Evolutionary conservation across 2,329 filamentous ascomycete species (phyloP), one percentile per base, ranked within the genome.

Genomic region (Alternaria brassicicola): DNA sequence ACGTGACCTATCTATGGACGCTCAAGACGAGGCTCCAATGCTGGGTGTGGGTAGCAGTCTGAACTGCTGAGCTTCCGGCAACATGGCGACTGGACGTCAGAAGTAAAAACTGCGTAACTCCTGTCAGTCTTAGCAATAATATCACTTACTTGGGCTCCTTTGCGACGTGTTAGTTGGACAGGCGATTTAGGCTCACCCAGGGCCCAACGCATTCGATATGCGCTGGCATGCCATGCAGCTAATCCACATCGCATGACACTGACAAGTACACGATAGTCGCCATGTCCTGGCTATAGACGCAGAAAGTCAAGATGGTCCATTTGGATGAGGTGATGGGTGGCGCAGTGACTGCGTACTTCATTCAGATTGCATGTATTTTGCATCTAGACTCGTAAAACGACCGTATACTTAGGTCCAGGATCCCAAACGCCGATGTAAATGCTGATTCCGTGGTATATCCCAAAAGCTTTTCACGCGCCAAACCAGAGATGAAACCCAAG

Each of bases 341-440:
- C 36, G 41, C 26, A 54, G 53, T n/a, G 25, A 9, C 33, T 42
- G 42, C 50, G 39, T 51, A 9, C 21, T 52, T 23, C 42, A 52
- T 65, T 52, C 52, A 59, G 60, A 53, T 57, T 55, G 26, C 52
- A 21, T 53, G 50, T 30, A 19, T 49, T 52, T 47, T 35, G 60
- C 63, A 63, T 60, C 58, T 63, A 58, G 52, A 41, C 61, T 62
- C 61, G 57, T 61, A 48, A 61, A 31, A 59, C 56, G 38, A 47
- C 46, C 63, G 41, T 55, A 56, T 63, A 54, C 56, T 39, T 38
- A 49, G 45, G 54, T 55, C 50, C 26, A n/a, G 42, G 35, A 21
- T 50, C 59, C 62, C 51, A 57, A 63, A 67, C 63, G 58, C 66
- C 64, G 23, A 54, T 67, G 63, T 57, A 66, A 64, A 67, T 69